Percentiles rank a stretch among this genome's conserved stretches.
Conservation (phyloP, 345 rosid genomes). For the Anastatica hierochuntica region DNA sequence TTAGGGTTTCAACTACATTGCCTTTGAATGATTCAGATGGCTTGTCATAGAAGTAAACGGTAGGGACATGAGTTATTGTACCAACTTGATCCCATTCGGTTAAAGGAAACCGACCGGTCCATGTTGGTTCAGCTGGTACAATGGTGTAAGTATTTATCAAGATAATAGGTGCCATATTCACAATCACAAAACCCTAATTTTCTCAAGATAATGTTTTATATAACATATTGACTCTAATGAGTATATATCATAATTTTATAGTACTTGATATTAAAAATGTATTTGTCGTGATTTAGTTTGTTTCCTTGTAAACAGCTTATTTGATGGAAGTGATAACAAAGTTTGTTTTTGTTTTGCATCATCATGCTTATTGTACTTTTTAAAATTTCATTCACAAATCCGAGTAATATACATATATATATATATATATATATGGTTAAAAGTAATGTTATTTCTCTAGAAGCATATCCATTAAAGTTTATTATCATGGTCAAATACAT, state of each 20-base stretch:
- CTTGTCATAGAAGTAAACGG: constrained; percentile 46
- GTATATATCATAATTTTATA: not conserved
- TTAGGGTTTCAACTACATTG: constrained; percentile 26
- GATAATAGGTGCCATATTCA: constrained; percentile 10
- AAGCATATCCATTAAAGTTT: too few species aligned
- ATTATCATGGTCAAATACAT: too few species aligned
- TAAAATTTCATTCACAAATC: not conserved
- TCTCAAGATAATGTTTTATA: too few species aligned
- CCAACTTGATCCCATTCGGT: constrained; percentile 54
- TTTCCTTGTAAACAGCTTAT: constrained; percentile 19
- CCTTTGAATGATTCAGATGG: constrained; percentile 20
- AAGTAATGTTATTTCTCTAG: too few species aligned
- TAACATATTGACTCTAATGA: too few species aligned
- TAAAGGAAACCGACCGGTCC: constrained; percentile 30
- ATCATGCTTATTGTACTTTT: constrained; percentile 18
- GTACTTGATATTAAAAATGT: not conserved
- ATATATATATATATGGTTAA: not conserved
- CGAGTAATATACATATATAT: not conserved
- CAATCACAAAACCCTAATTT: too few species aligned
- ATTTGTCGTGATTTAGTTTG: constrained; percentile 24
- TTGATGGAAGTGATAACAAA: constrained; percentile 13
- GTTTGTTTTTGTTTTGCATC: constrained; percentile 3
- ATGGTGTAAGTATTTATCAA: constrained; percentile 11
- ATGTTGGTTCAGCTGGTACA: constrained; percentile 37
- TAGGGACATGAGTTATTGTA: constrained; percentile 46